Evolutionary conservation across 306 rosid genomes (phyloP), one percentile per base, ranked within the genome.

Genomic region (Leucaena leucocephala): DNA sequence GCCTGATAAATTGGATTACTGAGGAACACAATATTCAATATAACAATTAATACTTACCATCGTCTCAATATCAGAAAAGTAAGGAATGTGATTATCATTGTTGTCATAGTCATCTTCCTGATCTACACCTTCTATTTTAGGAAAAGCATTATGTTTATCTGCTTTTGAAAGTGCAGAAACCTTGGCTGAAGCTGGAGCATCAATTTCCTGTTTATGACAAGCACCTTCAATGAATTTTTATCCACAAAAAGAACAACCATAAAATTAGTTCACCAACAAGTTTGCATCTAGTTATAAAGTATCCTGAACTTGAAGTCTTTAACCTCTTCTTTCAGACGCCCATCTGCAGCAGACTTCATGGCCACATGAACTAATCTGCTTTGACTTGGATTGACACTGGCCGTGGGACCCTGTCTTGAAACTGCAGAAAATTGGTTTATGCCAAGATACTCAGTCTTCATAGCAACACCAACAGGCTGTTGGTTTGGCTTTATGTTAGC

Each of bases 41-140:
- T 50, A 79, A 75, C 45, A 52, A 4, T 10, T 65, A 77, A 72
- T 62, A 68, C 66, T 72, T 83, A 88, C 98, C 98, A 93, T 90
- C 44, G 76, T 61, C 86, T 93, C 98, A 44, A 75, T 82, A 82
- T 93, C 98, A 82, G 91, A 87, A 84, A 78, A 93, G 73, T 58
- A 78, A 40, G 97, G 98, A 82, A 91, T 38, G 64, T 87, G 87
- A 14, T 74, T 21, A n/a, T 89, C 86, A 7, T 55, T 27, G 8
- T 73, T 58, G 3, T 69, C 57, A 0, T 81, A 80, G 14, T 84
- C 82, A 43, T 82, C 89, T 82, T 88, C 91, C 67, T 38, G 76
- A 42, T 88, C 64, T 34, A 57, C 71, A n/a, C 49, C 76, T 85
- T 88, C 86, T 49, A 78, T 59, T 84, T 87, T 83, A 68, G 75